A percentile compares a stretch with the other conserved stretches of the same genome.
phyloP scores from a whole-genome alignment of 352 stramenopile genomes.

The Phytophthora tentaculata region DNA sequence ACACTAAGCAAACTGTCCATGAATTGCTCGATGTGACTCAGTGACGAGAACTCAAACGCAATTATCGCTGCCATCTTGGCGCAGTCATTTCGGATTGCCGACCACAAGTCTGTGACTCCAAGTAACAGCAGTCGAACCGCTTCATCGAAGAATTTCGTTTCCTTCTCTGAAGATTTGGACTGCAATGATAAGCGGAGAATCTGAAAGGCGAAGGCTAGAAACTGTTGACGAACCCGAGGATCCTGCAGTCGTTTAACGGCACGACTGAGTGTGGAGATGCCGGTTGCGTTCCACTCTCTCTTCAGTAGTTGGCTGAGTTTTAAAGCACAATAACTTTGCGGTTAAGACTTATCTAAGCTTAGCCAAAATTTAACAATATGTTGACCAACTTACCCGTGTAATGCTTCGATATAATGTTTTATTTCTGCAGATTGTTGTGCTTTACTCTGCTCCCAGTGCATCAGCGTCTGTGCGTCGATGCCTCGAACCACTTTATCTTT shows the following conservation, averaged over 20 bases:
- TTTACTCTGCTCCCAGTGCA: slow-evolving; percentile 11
- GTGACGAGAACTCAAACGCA: slow-evolving; percentile 34
- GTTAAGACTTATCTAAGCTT: not conserved
- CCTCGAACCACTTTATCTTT: slow-evolving; percentile 18
- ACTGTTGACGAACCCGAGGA: slow-evolving; percentile 45
- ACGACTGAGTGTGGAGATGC: slow-evolving; percentile 18
- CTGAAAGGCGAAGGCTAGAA: slow-evolving; percentile 42
- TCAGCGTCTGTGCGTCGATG: slow-evolving; percentile 1
- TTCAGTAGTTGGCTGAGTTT: slow-evolving; percentile 25
- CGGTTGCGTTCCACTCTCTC: slow-evolving; percentile 26
- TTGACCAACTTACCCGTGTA: slow-evolving; percentile 21
- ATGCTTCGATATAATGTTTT: slow-evolving; percentile 3
- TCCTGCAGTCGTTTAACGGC: slow-evolving; percentile 43
- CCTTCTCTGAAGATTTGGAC: not conserved
- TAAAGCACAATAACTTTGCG: not conserved
- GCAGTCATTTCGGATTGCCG: slow-evolving; percentile 64
- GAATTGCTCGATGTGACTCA: slow-evolving; percentile 45
- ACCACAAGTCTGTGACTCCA: slow-evolving; percentile 73
- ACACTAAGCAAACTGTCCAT: slow-evolving; percentile 53
- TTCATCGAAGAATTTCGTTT: slow-evolving; percentile 36
- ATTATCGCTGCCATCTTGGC: slow-evolving; percentile 31
- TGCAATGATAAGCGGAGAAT: slow-evolving; percentile 19
- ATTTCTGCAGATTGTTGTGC: slow-evolving; percentile 12
- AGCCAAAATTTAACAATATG: not conserved
- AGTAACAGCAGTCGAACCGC: slow-evolving; percentile 44